Conservation (phyloP, 257 asterid genomes). For the Avicennia marina region DNA sequence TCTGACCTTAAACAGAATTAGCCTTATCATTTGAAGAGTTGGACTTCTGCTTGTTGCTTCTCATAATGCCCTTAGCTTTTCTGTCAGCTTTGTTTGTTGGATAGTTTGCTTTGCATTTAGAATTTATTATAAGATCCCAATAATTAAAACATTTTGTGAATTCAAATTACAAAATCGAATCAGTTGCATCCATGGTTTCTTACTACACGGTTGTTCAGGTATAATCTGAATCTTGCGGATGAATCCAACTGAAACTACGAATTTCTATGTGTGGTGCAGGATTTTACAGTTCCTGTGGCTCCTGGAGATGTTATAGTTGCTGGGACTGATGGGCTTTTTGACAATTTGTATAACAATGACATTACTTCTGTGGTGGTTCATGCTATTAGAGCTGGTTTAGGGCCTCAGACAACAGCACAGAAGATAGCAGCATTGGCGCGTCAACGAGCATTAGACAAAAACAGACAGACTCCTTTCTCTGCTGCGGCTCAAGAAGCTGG, state of each 20-base stretch:
- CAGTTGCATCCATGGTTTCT: too few relatives aligned
- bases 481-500: conserved; percentile 99
- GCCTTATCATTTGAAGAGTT: too few relatives aligned
- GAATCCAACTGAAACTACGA: not conserved
- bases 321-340: conserved; percentile 98
- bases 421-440: conserved; percentile 88
- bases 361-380: conserved; percentile 83
- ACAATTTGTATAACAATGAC: conserved; percentile 84
- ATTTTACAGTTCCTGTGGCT: conserved; percentile 74
- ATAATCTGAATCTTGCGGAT: too few relatives aligned
- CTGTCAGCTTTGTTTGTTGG: too few relatives aligned
- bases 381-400: conserved; percentile 79
- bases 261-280: conserved; percentile 40
- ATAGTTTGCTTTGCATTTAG: too few relatives aligned
- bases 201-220: too few relatives aligned
- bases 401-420: conserved; percentile 92
- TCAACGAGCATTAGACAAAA: conserved; percentile 80
- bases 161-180: too few relatives aligned
- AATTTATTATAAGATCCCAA: too few relatives aligned
- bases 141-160: too few relatives aligned
- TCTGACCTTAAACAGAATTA: too few relatives aligned
- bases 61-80: too few relatives aligned
- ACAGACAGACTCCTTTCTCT: conserved; percentile 94
- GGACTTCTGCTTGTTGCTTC: too few relatives aligned
- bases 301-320: conserved; percentile 94